Evolutionary conservation across 1,284 basidiomycete genomes (phyloP), one percentile per base, ranked within the genome.

Genomic region (Austroboletus rostrupii): DNA sequence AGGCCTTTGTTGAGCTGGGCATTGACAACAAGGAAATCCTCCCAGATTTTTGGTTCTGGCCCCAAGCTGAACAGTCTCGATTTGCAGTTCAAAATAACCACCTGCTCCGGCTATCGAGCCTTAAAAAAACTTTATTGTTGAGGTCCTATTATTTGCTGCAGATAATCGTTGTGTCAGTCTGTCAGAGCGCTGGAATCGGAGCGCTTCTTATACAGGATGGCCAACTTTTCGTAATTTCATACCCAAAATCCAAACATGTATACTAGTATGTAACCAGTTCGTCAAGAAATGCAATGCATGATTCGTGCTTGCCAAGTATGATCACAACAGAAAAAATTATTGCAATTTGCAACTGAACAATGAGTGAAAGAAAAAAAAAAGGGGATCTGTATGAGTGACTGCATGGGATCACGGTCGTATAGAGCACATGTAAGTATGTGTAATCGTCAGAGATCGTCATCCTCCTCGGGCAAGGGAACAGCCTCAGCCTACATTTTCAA

Each of bases 391-490:
- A 54, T 59, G 54, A 57, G 38, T 55, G 53, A 52, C 52, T 50
- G 50, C 48, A 57, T 52, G 45, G 36, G 45, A 54, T 55, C 50
- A 57, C 51, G 35, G 45, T 53, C 58, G 53, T 61, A 51, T 52
- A 28, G 37, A 58, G 50, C 62, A 54, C 52, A 45, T 52, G 56
- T 43, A 53, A 52, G 53, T 35, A 54, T 53, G 59, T 45, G 17
- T 49, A 39, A 44, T 50, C 36, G 50, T 75, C 75, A 86, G 57
- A 86, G 73, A 57, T 89, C 85, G 51, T 89, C 87, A 43, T 90
- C 87, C 66, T 90, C 87, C 70, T 89, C 87, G 48, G 87, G 87
- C 54, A 90, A 81, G 59, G 87, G 87, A 55, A 88, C 79, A 53
- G 72, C 70, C 69, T 86, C 86, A 52, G 87, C 87, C 87, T 89